phyloP scores from a whole-genome alignment of 768 basidiomycete genomes.

The Tulasnella sp. region DNA sequence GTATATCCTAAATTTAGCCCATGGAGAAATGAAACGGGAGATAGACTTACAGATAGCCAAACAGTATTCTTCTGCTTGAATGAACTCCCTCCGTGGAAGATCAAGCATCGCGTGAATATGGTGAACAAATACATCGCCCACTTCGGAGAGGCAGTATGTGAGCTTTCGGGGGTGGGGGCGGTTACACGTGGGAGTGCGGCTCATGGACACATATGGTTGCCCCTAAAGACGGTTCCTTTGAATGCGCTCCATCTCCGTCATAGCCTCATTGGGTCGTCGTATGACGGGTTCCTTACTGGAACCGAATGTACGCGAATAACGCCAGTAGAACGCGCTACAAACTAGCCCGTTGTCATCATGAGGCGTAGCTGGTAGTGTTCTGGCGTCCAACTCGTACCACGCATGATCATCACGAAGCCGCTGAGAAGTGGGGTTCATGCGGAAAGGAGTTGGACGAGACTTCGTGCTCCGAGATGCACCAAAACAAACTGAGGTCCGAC shows the following conservation, averaged over 20 bases:
- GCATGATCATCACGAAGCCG: no score
- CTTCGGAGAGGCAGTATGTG: conserved; percentile 9
- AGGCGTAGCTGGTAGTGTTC: no score
- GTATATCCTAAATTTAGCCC: neutral
- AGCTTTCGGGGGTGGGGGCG: neutral
- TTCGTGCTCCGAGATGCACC: no score
- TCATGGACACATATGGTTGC: conserved; percentile 24
- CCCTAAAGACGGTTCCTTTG: neutral
- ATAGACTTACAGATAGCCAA: conserved; percentile 8
- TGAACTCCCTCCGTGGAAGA: conserved; percentile 30
- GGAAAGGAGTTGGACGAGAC: no score
- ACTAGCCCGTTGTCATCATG: no score
- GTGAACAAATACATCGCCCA: conserved; percentile 27
- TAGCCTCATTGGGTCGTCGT: neutral
- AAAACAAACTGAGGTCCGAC: no score
- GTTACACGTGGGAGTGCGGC: neutral
- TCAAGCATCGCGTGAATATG: conserved; percentile 27
- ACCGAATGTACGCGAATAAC: no score
- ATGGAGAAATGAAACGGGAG: neutral
- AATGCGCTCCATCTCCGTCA: neutral
- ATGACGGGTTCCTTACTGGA: no score
- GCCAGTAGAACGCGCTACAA: no score
- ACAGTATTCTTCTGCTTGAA: conserved; percentile 17
- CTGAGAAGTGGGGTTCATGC: no score
- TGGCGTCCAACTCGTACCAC: no score